Base-by-base conservation (phyloP, 352 stramenopile species). In the Plasmopara viticola region DNA sequence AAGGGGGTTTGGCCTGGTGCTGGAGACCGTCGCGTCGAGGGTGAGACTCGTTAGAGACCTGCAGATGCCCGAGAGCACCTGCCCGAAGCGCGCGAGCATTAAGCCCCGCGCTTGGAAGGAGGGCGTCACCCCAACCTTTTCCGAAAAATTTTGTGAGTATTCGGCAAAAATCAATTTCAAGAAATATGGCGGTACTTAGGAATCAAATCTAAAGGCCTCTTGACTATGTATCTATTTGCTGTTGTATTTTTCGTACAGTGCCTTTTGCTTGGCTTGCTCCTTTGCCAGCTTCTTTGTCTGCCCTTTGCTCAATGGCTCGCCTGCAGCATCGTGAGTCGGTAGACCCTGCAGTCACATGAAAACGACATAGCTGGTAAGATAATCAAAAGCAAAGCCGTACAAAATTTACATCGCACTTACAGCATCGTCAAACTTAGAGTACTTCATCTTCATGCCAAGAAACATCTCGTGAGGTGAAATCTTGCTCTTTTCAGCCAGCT, bases 261-360 rank as follows among this genome's bases (percentile, higher is more conserved):
- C 82, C 60, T 94, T 95, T 61, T 99, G 97, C 72, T 98, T 99
- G 42, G 86, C 73, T 66, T 95, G 86, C 44, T 98, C 94, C 72
- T 99, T 99, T 15, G 83, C 74, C 48, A 99, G 78, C 70, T 99
- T 99, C 76, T 99, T 99, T 46, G 90, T 72, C 29, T 84, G 70
- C 45, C 84, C 95, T 78, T 99, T 99, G 53, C 91, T 97, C 44
- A 99, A 58, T 50, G 94, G 87, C 42, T 97, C 88, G 14, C 94
- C 95, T 35, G 87, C 79, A 1, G 72, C 82, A 56, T 97, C 84
- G 44, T 98, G 87, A 9, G 95, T 99, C 31, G 96, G 96, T 25
- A 99, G 70, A 37, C 96, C 96, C 71, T 96, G 47, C 15, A 52
- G 44, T 29, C 53, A 3, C 20, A 25, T 9, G 46, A 58, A 9